These are phyloP conservation scores for Salvia rosmarinus DNA, from an alignment of 257 asterid genomes.

Conservation along the genomic window DNA sequence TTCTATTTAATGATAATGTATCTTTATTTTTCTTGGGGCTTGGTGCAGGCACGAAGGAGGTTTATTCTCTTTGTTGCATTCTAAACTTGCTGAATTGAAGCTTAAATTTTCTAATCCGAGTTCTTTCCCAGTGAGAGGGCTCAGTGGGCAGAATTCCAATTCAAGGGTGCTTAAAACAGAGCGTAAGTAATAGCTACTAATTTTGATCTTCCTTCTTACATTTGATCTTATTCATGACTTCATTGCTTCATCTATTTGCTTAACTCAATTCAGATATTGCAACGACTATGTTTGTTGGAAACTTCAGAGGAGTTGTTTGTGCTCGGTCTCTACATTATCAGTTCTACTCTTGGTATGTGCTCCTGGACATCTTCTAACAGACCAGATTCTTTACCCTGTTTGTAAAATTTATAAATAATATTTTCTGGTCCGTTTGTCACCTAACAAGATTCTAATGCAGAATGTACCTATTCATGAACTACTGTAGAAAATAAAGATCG, in stretches of 20 bases:
- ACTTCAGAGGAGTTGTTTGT: constrained; percentile 84
- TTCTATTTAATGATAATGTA: background rate
- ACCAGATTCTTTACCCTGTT: background rate
- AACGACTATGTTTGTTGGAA: constrained; percentile 82
- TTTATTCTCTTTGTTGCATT: constrained; percentile 51
- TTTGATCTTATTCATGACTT: background rate
- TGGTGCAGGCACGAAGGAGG: constrained; percentile 86
- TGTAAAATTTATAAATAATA: background rate
- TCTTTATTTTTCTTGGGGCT: constrained; percentile 21
- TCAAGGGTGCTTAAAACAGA: constrained; percentile 57
- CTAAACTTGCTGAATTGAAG: constrained; percentile 47
- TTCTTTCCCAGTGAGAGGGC: constrained; percentile 42
- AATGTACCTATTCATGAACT: background rate
- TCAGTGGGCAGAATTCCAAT: constrained; percentile 31
- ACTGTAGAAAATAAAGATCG: background rate
- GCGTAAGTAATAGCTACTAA: constrained; percentile 53
- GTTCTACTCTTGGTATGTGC: constrained; percentile 81
- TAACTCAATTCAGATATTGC: constrained; percentile 60
- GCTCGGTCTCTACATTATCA: constrained; percentile 96
- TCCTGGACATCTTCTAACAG: constrained; percentile 2
- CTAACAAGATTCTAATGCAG: background rate
- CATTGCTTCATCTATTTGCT: background rate
- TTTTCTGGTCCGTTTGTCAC: background rate
- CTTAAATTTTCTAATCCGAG: constrained; percentile 38
- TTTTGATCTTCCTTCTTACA: background rate